Conservation (phyloP, 2,329 filamentous ascomycete genomes). For the Fusarium albidum region DNA sequence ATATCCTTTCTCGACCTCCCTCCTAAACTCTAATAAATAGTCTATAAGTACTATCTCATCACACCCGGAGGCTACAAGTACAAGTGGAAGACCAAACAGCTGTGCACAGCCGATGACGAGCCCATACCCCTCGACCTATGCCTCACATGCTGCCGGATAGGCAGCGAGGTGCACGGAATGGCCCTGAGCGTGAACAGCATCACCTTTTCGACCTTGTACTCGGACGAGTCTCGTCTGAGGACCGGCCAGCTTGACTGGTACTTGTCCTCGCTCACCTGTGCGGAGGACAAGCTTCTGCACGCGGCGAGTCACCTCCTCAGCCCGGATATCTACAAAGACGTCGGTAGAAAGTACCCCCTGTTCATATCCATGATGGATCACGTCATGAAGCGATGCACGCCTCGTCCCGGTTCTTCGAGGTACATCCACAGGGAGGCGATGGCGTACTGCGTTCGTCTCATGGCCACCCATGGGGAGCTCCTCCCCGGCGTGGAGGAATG, state of each 20-base stretch:
- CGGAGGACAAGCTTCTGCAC: background rate
- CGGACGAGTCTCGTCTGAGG: background rate
- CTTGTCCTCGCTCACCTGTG: fast-evolving
- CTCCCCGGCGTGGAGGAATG: too few relatives aligned
- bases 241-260: background rate
- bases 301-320: background rate
- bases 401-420: too few relatives aligned
- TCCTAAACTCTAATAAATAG: too few relatives aligned
- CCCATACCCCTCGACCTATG: slow-evolving; percentile 7
- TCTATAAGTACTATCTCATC: too few relatives aligned
- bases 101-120: background rate
- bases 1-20: too few relatives aligned
- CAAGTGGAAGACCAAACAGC: background rate
- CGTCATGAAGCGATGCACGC: background rate
- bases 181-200: slow-evolving; percentile 6
- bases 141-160: slow-evolving; percentile 4
- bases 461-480: too few relatives aligned
- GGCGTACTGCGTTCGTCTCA: too few relatives aligned
- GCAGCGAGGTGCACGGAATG: background rate
- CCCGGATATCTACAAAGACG: background rate
- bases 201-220: slow-evolving; percentile 8
- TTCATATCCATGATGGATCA: background rate
- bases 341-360: background rate
- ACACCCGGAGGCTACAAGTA: slow-evolving; percentile 10
- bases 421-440: too few relatives aligned